A percentile compares a stretch with the other conserved stretches of the same genome.
Evolutionary conservation across 768 basidiomycete genomes (phyloP).

Genomic region (Dioszegia crocea): DNA sequence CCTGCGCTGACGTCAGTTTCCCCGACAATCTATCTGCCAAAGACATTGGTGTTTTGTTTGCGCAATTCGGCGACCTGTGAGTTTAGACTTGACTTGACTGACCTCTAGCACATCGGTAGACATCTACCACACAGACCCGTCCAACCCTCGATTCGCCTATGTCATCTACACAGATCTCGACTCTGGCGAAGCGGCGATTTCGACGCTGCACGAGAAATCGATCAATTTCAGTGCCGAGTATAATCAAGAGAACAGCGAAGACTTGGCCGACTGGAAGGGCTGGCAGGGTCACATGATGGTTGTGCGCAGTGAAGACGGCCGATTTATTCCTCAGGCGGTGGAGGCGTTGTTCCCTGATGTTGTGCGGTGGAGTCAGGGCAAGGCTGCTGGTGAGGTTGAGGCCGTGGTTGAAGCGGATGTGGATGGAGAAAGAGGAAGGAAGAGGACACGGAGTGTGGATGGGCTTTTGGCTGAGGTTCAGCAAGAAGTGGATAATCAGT

Average conservation of each 20-base stretch:
- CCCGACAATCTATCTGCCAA: constrained; percentile 39
- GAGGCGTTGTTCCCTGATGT: constrained; percentile 33
- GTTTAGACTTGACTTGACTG: constrained; percentile 3
- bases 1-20: constrained; percentile 30
- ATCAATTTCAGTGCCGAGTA: constrained; percentile 36
- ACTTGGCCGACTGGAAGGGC: constrained; percentile 41
- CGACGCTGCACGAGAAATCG: constrained; percentile 34
- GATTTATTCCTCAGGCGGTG: constrained; percentile 35
- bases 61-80: constrained; percentile 47
- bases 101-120: constrained; percentile 42
- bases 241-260: constrained; percentile 25
- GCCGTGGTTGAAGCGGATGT: neutral
- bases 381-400: constrained; percentile 11
- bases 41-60: constrained; percentile 47
- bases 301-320: constrained; percentile 31
- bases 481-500: neutral
- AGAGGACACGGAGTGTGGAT: neutral
- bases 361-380: constrained; percentile 32
- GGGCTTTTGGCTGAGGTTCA: too few species aligned
- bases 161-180: constrained; percentile 32
- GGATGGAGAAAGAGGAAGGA: neutral
- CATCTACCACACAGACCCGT: constrained; percentile 45
- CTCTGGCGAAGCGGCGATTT: constrained; percentile 30
- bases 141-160: constrained; percentile 43
- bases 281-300: constrained; percentile 41